phyloP scores from a whole-genome alignment of 2,329 filamentous ascomycete genomes.

The Beauveria sp. region DNA sequence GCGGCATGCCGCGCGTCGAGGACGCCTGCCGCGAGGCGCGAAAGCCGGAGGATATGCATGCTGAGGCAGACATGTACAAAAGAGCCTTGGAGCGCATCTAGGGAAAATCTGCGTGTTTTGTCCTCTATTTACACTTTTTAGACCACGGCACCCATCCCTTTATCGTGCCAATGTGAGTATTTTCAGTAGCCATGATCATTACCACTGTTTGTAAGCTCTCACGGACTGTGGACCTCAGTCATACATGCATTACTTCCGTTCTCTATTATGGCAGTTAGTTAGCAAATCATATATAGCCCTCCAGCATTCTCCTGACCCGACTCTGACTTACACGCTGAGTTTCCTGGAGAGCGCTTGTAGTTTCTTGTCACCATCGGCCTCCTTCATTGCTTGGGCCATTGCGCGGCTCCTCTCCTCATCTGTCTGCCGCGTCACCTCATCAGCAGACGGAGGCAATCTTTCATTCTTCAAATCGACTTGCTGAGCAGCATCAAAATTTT shows the following conservation, averaged over 20 bases:
- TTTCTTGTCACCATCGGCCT: slow-evolving; percentile 86
- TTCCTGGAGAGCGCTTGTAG: slow-evolving; percentile 80
- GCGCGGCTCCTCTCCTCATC: slow-evolving; percentile 77
- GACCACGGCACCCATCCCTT: neutral
- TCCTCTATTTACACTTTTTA: neutral
- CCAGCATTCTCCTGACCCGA: too few relatives aligned
- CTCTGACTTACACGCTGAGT: slow-evolving; percentile 80
- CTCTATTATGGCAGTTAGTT: neutral
- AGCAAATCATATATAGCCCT: neutral
- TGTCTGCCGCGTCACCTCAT: slow-evolving; percentile 79
- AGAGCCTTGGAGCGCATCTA: slow-evolving; percentile 36
- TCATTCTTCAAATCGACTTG: slow-evolving; percentile 98
- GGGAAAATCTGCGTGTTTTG: slow-evolving; percentile 12
- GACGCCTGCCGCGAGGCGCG: slow-evolving; percentile 61
- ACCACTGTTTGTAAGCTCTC: neutral
- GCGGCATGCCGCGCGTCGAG: slow-evolving; percentile 62
- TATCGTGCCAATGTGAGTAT: neutral
- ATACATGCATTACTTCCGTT: neutral
- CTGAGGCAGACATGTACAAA: slow-evolving; percentile 64
- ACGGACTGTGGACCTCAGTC: neutral
- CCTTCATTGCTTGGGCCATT: slow-evolving; percentile 73
- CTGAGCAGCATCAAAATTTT: slow-evolving; percentile 88
- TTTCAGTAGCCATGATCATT: neutral
- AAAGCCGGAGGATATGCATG: slow-evolving; percentile 66
- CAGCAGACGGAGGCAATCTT: slow-evolving; percentile 80